These are phyloP conservation scores for Saccharomyces hybrid DNA, from an alignment of 1,139 yeast genomes.

Conservation along the genomic window DNA sequence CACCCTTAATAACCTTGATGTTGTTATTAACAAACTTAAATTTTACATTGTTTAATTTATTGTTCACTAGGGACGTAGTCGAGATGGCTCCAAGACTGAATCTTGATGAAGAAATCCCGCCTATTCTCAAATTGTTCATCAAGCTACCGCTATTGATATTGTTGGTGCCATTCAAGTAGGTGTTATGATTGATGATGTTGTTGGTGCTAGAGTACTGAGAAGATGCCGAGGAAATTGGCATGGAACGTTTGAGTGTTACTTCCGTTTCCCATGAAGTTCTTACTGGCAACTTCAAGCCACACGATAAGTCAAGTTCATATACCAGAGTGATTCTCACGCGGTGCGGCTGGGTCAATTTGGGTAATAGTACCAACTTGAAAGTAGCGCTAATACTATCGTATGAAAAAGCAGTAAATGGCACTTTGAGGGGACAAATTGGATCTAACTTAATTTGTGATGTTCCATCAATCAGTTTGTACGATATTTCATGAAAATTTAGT, in stretches of 20 bases:
- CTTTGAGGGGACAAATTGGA: constrained; percentile 19
- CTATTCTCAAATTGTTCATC: neutral
- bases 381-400: constrained; percentile 26
- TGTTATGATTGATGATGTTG: neutral
- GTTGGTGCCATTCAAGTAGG: neutral
- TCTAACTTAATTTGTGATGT: constrained; percentile 17
- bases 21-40: constrained; percentile 22
- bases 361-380: constrained; percentile 20
- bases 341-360: constrained; percentile 13
- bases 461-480: constrained; percentile 21
- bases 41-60: constrained; percentile 19
- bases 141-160: neutral
- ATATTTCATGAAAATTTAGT: constrained; percentile 14
- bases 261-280: constrained; percentile 30
- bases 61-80: constrained; percentile 16
- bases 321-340: constrained; percentile 23
- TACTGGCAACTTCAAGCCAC: constrained; percentile 14
- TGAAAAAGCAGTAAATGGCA: constrained; percentile 18
- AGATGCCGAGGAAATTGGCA: constrained; percentile 11
- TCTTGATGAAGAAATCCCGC: constrained; percentile 6
- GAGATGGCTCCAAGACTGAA: constrained; percentile 12
- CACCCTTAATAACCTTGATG: constrained; percentile 16
- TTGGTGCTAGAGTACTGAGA: constrained; percentile 2
- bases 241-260: constrained; percentile 22
- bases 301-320: constrained; percentile 11